These are phyloP conservation scores for Neurospora tetraspora DNA, from an alignment of 495 filamentous ascomycete species.

Conservation along the genomic window DNA sequence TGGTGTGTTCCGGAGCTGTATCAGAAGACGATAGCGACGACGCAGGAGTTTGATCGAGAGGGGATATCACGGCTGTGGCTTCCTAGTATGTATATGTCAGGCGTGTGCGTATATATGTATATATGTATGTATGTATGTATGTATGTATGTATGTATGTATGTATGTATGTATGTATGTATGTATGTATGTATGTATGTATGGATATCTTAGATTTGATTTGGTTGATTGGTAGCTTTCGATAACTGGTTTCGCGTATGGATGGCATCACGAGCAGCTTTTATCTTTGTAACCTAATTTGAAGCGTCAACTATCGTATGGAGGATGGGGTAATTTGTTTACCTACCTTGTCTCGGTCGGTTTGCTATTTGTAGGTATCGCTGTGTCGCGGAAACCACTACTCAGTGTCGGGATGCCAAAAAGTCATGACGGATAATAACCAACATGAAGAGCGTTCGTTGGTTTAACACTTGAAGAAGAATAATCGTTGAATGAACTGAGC, in stretches of 20 bases:
- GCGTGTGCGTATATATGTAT: not conserved
- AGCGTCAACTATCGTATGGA: not conserved
- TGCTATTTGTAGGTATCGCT: not conserved
- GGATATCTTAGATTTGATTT: not conserved
- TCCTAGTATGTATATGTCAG: conserved; percentile 60
- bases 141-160: not conserved
- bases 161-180: not conserved
- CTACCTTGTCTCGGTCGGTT: not conserved
- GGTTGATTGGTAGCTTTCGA: not conserved
- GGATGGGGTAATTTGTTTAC: not conserved
- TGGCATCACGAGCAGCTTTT: not conserved
- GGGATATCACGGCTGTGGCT: conserved; percentile 85
- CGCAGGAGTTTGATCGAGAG: conserved; percentile 92
- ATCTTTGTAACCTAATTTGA: not conserved
- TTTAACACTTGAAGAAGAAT: not conserved
- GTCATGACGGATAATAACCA: not conserved
- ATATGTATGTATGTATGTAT: not conserved
- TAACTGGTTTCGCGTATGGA: not conserved
- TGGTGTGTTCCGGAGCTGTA: conserved; percentile 55
- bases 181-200: not conserved
- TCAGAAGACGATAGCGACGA: conserved; percentile 87
- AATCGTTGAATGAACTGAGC: not conserved
- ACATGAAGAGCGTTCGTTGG: not conserved
- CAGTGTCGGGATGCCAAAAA: not conserved
- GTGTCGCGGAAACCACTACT: not conserved